phyloP scores from a whole-genome alignment of 345 rosid genomes.

The Raphanus sativus region DNA sequence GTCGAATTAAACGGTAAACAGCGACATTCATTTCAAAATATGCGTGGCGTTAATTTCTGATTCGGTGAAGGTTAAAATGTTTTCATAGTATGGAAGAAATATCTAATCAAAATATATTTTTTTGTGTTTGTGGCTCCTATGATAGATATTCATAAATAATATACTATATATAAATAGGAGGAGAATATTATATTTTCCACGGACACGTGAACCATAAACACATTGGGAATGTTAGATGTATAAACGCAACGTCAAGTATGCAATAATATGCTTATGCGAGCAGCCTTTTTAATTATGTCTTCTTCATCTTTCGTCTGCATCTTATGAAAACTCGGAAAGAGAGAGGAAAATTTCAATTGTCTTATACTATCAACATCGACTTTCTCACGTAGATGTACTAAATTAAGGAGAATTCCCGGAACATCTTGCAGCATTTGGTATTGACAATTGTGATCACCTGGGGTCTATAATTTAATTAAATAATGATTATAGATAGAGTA shows the following conservation, averaged over 20 bases:
- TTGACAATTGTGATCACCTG: constrained; percentile 21
- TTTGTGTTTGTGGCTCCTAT: neutral
- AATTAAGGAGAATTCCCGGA: neutral
- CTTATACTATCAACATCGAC: neutral
- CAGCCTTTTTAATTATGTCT: constrained; percentile 9
- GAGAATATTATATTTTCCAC: neutral
- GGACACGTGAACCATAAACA: constrained; percentile 18
- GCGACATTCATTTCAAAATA: neutral
- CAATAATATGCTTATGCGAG: constrained; percentile 34
- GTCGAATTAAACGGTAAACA: neutral
- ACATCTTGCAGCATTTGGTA: constrained; percentile 28
- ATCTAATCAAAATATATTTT: neutral
- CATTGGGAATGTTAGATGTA: neutral
- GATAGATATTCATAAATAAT: neutral
- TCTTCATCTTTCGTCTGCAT: constrained; percentile 10
- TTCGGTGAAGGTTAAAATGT: neutral
- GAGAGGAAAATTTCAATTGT: constrained; percentile 9
- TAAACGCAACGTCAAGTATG: constrained; percentile 32
- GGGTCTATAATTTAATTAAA: neutral
- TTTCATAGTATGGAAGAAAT: neutral
- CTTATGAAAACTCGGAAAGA: constrained; percentile 1
- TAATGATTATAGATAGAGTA: neutral
- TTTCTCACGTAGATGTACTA: constrained; percentile 14
- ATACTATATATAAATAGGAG: constrained; percentile 2
- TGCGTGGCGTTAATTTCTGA: neutral